These are phyloP conservation scores for Populus tomentosa DNA, from an alignment of 441 rosid species.

Conservation along the genomic window DNA sequence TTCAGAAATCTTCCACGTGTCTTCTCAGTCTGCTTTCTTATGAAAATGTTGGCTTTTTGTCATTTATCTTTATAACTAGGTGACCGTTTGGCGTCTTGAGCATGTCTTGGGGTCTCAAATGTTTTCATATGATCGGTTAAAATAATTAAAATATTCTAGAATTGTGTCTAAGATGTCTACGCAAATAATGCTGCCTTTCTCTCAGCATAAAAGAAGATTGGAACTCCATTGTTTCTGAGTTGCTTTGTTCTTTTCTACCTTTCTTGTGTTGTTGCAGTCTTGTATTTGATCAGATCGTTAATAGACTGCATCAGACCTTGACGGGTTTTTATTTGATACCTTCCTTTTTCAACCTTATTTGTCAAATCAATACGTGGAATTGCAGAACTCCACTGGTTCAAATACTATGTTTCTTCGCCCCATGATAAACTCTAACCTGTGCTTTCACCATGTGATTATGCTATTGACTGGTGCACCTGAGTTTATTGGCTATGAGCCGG, in stretches of 20 bases:
- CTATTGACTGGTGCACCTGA: not conserved
- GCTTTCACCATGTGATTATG: not conserved
- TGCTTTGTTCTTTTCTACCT: not conserved
- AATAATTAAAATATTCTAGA: not conserved
- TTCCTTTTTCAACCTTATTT: not conserved
- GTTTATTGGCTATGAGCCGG: not conserved
- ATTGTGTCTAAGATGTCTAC: not conserved
- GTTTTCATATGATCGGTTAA: not conserved
- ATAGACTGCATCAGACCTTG: not conserved
- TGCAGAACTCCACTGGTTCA: not conserved
- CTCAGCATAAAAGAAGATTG: not conserved
- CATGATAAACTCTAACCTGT: not conserved
- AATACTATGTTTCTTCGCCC: not conserved
- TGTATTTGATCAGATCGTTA: not conserved
- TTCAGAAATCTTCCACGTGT: not conserved
- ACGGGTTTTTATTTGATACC: not conserved
- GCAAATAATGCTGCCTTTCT: not conserved
- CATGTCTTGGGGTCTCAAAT: not conserved
- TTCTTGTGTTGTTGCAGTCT: not conserved
- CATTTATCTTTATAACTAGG: not conserved
- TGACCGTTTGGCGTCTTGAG: not conserved
- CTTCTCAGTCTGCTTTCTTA: not conserved
- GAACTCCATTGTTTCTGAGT: not conserved
- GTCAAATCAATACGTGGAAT: not conserved
- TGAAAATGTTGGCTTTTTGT: not conserved